Percentiles rank a stretch among this genome's conserved stretches.
Evolutionary conservation across 345 rosid genomes (phyloP).

Genomic region (Angophora floribunda): DNA sequence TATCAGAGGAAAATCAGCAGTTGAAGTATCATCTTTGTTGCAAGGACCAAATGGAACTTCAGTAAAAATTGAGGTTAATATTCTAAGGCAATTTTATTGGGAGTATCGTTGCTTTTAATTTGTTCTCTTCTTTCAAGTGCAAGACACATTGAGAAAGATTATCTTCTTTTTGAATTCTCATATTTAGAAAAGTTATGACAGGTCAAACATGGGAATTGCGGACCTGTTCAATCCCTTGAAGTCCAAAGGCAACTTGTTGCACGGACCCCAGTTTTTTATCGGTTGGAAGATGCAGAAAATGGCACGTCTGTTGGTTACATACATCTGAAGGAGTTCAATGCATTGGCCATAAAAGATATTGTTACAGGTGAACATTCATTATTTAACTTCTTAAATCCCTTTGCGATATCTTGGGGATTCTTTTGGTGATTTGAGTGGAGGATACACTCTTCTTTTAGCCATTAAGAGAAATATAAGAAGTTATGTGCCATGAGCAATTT

Average conservation of each 20-base stretch:
- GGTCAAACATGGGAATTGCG: slow-evolving; percentile 92
- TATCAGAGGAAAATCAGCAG: slow-evolving; percentile 80
- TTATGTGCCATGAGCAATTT: background rate
- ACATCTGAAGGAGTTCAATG: slow-evolving; percentile 88
- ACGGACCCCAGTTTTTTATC: slow-evolving; percentile 74
- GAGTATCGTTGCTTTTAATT: background rate
- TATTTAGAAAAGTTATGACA: slow-evolving; percentile 9
- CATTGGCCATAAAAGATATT: slow-evolving; percentile 88
- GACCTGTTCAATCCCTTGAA: slow-evolving; percentile 53
- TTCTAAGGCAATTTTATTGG: background rate
- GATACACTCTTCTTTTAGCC: background rate
- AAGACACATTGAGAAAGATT: background rate
- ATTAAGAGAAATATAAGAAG: background rate
- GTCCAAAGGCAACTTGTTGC: slow-evolving; percentile 86
- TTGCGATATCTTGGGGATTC: background rate
- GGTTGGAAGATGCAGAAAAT: slow-evolving; percentile 65
- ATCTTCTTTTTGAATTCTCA: background rate
- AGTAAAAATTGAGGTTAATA: slow-evolving; percentile 68
- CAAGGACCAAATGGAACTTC: slow-evolving; percentile 90
- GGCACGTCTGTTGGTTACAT: slow-evolving; percentile 72
- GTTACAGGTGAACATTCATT: slow-evolving; percentile 46
- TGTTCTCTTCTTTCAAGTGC: background rate
- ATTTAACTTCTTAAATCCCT: background rate
- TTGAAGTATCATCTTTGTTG: slow-evolving; percentile 86
- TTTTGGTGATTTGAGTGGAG: background rate